A percentile compares a stretch with the other conserved stretches of the same genome.
These are phyloP conservation scores for Aspergillus homomorphus DNA, from an alignment of 495 filamentous ascomycete species.

Conservation along the genomic window DNA sequence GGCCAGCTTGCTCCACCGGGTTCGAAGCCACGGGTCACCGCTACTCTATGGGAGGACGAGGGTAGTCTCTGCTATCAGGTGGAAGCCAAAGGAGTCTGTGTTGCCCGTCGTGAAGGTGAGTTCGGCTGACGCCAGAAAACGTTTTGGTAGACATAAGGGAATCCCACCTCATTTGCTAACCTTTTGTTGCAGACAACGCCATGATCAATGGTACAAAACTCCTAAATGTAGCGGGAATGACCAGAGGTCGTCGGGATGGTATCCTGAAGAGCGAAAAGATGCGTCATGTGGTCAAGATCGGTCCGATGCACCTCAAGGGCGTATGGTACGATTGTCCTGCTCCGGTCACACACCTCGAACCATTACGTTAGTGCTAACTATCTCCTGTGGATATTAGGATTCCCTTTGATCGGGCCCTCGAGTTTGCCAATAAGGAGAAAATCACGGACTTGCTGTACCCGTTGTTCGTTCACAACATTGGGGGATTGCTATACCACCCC, in stretches of 20 bases:
- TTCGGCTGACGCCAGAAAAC: background rate
- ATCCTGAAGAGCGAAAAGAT: constrained; percentile 98
- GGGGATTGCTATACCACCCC: constrained; percentile 89
- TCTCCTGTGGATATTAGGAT: constrained; percentile 64
- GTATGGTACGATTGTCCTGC: constrained; percentile 71
- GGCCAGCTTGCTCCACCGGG: constrained; percentile 95
- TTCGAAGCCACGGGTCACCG: constrained; percentile 96
- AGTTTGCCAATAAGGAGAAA: constrained; percentile 99
- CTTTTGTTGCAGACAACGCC: constrained; percentile 78
- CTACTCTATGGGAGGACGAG: constrained; percentile 97
- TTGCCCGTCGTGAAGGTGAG: constrained; percentile 89
- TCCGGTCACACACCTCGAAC: background rate
- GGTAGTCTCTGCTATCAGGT: constrained; percentile 98
- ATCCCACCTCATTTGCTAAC: background rate
- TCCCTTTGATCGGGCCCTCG: constrained; percentile 90
- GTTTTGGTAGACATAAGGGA: background rate
- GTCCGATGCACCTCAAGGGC: constrained; percentile 97
- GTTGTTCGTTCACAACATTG: constrained; percentile 96
- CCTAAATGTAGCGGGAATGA: constrained; percentile 97
- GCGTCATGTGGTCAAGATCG: constrained; percentile 96
- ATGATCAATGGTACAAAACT: constrained; percentile 99
- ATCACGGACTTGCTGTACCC: constrained; percentile 95
- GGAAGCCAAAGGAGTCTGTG: constrained; percentile 93
- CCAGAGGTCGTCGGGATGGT: constrained; percentile 88
- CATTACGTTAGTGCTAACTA: constrained; percentile 10